Evolutionary conservation across 164 flowering plant species (phyloP), one percentile per base, ranked within the genome.

Genomic region (Stephania japonica): DNA sequence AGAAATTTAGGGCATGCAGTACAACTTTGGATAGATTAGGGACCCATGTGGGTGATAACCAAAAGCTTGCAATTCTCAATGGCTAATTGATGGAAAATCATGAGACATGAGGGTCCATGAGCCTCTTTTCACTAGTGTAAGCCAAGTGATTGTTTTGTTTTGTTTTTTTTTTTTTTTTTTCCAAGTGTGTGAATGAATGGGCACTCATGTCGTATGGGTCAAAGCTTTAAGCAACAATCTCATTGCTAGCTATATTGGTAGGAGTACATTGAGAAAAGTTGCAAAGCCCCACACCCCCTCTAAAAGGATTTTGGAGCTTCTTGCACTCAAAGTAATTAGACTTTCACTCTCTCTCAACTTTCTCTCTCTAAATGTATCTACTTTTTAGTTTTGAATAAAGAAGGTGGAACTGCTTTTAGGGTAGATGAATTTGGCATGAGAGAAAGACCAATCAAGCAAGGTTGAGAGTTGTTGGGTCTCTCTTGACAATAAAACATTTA

Each of bases 281-380:
- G 38, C 38, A 74, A 71, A 63, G 72, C 78, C 73, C 79, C 79
- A 78, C 38, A 32, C 38, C 79, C 84, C 69, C 65, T 76, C n/a
- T 71, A 81, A 84, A 78, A 77, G 82, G 77, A 77, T 77, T 77
- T 77, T 85, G 86, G 82, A 81, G 86, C 87, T 84, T 85, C 89
- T 89, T 87, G 86, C 84, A 83, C 85, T 79, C 85, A 84, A 87
- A 86, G 90, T 82, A 83, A 84, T 74, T 83, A 81, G 84, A 85
- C 87, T 84, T 85, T 80, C 38, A 69, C 19, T 47, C 42, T 47
- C 9, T 7, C 66, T 67, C 19, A 27, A 25, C 49, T 27, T 73
- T 65, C 25, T 32, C 49, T 5, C 38, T 32, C 38, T 32, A 32
- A 32, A 32, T n/a, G 14, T 50, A 70, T 68, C 63, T 25, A 50